Percentiles rank a stretch among this genome's conserved stretches.
phyloP scores from a whole-genome alignment of 352 stramenopile species.

The Vaucheria bursata region DNA sequence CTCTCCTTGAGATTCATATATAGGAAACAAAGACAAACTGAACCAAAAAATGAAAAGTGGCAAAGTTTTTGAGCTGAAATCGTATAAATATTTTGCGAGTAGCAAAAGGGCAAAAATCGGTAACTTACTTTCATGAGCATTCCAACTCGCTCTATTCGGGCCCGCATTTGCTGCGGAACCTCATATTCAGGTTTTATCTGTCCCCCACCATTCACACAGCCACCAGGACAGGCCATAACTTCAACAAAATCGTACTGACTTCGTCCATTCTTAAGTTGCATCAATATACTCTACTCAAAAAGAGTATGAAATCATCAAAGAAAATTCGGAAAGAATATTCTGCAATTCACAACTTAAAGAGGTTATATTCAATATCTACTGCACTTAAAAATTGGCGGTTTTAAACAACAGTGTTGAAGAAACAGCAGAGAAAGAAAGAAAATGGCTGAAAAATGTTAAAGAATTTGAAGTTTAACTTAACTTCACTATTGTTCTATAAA shows the following conservation, averaged over 20 bases:
- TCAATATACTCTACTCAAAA: conserved; percentile 22
- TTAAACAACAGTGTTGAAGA: neutral
- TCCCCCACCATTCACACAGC: conserved; percentile 84
- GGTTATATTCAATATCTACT: neutral
- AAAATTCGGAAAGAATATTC: neutral
- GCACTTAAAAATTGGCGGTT: neutral
- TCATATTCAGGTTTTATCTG: conserved; percentile 53
- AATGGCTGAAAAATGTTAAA: too few species aligned
- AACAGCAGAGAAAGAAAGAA: too few species aligned
- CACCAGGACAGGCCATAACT: conserved; percentile 88
- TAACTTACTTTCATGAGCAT: neutral
- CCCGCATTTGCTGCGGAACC: neutral
- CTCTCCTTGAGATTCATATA: too few species aligned
- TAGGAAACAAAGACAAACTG: too few species aligned
- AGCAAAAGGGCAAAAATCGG: too few species aligned
- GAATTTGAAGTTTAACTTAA: too few species aligned
- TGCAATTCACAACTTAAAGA: neutral
- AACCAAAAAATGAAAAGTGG: too few species aligned
- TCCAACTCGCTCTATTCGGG: neutral
- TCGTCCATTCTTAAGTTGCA: conserved; percentile 24
- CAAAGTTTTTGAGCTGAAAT: too few species aligned
- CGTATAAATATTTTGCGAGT: too few species aligned
- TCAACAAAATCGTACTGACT: conserved; percentile 73
- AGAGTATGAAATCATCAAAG: neutral
- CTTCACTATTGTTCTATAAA: too few species aligned